Evolutionary conservation across 208 protist species (phyloP).

Genomic region (Acanthamoeba polyphaga): DNA sequence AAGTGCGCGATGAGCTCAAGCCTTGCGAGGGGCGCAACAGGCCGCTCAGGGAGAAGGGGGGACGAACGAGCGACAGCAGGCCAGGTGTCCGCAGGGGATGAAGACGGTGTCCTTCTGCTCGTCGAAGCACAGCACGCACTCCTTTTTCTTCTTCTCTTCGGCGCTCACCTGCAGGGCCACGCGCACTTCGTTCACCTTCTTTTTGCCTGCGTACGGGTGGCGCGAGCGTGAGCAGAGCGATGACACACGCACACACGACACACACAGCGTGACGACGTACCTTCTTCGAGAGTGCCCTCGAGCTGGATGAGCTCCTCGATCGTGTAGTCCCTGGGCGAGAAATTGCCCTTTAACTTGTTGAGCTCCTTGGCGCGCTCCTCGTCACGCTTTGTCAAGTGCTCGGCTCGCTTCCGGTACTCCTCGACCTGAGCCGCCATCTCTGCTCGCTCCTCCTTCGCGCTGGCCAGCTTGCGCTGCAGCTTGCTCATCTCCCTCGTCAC

Average conservation of each 20-base stretch:
- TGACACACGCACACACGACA: too few species aligned
- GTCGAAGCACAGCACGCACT: conserved; percentile 40
- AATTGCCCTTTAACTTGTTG: neutral
- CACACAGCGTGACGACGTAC: neutral
- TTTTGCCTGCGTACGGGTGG: neutral
- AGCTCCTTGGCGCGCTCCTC: conserved; percentile 1
- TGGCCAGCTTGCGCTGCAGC: neutral
- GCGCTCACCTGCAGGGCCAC: conserved; percentile 1
- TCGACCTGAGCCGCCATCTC: neutral
- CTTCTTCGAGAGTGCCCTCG: neutral
- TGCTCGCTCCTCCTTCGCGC: neutral
- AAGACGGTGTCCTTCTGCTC: conserved; percentile 41
- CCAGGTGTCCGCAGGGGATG: conserved; percentile 11
- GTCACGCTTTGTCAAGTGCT: neutral
- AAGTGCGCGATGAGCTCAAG: neutral
- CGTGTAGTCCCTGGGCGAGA: neutral
- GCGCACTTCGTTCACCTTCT: neutral
- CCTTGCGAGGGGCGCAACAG: neutral
- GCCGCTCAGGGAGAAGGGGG: too few species aligned
- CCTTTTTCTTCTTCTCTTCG: conserved; percentile 42
- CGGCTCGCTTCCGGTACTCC: neutral
- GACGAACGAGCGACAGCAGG: conserved; percentile 11
- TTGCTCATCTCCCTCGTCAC: neutral
- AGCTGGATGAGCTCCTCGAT: conserved; percentile 23
- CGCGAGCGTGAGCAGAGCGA: too few species aligned